Percentiles rank a stretch among this genome's conserved stretches.
These are phyloP conservation scores for Escovopsis sp. DNA, from an alignment of 2,329 filamentous ascomycete species.

Conservation along the genomic window DNA sequence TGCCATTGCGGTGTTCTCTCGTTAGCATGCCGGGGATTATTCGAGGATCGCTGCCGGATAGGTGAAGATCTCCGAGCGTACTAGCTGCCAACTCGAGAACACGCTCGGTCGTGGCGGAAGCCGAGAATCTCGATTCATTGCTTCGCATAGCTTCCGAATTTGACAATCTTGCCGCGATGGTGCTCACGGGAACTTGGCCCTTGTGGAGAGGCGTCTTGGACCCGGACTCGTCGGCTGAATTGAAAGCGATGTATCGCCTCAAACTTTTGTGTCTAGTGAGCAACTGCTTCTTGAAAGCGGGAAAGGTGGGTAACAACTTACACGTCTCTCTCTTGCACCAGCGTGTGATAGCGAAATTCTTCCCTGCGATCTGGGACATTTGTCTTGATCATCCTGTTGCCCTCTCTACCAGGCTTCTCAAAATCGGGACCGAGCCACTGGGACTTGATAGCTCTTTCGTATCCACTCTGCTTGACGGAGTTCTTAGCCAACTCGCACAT, in stretches of 20 bases:
- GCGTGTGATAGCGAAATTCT: constrained; percentile 75
- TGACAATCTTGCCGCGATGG: too few relatives aligned
- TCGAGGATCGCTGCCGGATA: constrained; percentile 46
- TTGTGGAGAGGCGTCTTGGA: constrained; percentile 2
- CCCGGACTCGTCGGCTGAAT: constrained; percentile 4
- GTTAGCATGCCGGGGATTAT: constrained; percentile 59
- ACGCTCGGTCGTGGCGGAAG: constrained; percentile 4
- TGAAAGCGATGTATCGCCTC: constrained; percentile 26
- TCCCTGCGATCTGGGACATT: constrained; percentile 91
- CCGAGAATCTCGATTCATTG: not conserved
- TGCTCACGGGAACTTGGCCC: constrained; percentile 7
- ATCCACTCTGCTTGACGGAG: constrained; percentile 87
- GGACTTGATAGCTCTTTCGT: constrained; percentile 76
- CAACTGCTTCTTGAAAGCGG: not conserved
- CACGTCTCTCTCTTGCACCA: constrained; percentile 73
- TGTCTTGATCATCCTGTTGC: constrained; percentile 88
- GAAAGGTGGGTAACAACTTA: constrained; percentile 29
- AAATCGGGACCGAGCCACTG: constrained; percentile 79
- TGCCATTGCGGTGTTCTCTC: constrained; percentile 28
- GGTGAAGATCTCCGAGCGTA: constrained; percentile 26
- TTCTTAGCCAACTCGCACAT: constrained; percentile 98
- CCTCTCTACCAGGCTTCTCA: constrained; percentile 59
- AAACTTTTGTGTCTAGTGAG: constrained; percentile 17
- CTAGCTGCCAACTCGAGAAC: constrained; percentile 24
- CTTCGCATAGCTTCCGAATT: too few relatives aligned